These are phyloP conservation scores for Candida berthetii DNA, from an alignment of 805 yeast species.

Conservation along the genomic window DNA sequence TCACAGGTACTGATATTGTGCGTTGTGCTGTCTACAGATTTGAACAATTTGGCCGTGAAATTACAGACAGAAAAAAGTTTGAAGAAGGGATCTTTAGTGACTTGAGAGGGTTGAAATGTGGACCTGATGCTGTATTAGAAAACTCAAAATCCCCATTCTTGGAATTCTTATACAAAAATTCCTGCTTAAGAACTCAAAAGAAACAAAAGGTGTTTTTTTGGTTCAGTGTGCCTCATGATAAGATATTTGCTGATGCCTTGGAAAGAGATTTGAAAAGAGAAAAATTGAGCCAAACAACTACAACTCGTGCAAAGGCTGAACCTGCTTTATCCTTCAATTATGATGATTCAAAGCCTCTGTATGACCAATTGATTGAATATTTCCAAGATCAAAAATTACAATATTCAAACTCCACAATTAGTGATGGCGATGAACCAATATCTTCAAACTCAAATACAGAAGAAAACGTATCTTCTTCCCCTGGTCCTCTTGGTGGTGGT, in stretches of 20 bases:
- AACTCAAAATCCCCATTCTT: slow-evolving; percentile 81
- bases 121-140: slow-evolving; percentile 82
- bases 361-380: slow-evolving; percentile 45
- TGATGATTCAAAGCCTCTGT: slow-evolving; percentile 44
- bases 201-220: slow-evolving; percentile 96
- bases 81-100: slow-evolving; percentile 97
- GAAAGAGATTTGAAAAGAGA: slow-evolving; percentile 90
- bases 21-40: slow-evolving; percentile 85
- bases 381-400: slow-evolving; percentile 24
- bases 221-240: slow-evolving; percentile 94
- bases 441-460: neutral
- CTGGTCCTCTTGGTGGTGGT: no score
- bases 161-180: slow-evolving; percentile 77
- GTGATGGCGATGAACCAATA: neutral
- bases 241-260: slow-evolving; percentile 85
- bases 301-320: slow-evolving; percentile 67
- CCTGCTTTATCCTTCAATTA: slow-evolving; percentile 77
- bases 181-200: slow-evolving; percentile 89
- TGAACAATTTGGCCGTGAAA: slow-evolving; percentile 82
- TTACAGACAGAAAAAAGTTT: slow-evolving; percentile 84
- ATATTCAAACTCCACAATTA: slow-evolving; percentile 1
- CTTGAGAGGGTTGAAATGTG: slow-evolving; percentile 78
- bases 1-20: slow-evolving; percentile 95
- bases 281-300: slow-evolving; percentile 47
- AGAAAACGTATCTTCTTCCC: neutral